Percentiles rank a stretch among this genome's conserved stretches.
Evolutionary conservation across 73 alveolate genomes (phyloP).

Genomic region (Blepharisma japonicum): DNA sequence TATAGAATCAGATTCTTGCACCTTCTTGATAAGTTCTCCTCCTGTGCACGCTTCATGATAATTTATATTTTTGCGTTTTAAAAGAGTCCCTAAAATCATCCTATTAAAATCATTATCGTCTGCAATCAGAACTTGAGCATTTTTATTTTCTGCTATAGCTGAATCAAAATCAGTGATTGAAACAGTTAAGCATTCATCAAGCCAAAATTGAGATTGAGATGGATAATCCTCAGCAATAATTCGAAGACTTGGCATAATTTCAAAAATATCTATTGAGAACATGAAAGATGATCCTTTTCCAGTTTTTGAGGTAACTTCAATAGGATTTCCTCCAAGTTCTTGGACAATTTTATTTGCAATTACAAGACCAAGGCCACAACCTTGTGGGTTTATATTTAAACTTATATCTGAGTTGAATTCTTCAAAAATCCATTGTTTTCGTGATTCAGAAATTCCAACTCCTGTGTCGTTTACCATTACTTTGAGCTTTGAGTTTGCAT

Average conservation of each 20-base stretch:
- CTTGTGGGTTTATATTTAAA: conserved; percentile 1
- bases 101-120: not conserved
- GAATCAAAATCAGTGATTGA: not conserved
- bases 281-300: conserved; percentile 4
- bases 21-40: not conserved
- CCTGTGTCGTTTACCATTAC: not conserved
- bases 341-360: not conserved
- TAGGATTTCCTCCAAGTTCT: not conserved
- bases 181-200: not conserved
- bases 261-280: not conserved
- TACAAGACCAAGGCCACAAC: not conserved
- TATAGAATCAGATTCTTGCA: not conserved
- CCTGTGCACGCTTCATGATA: not conserved
- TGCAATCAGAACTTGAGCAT: not conserved
- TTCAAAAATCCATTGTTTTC: not conserved
- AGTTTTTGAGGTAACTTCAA: not conserved
- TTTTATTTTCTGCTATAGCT: not conserved
- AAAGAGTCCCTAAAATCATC: not conserved
- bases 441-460: not conserved
- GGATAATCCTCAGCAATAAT: not conserved
- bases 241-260: not conserved
- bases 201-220: not conserved
- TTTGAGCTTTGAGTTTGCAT: not conserved
- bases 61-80: not conserved
- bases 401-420: not conserved